These are phyloP conservation scores for Albizia julibrissin DNA, from an alignment of 306 rosid species.

Conservation along the genomic window DNA sequence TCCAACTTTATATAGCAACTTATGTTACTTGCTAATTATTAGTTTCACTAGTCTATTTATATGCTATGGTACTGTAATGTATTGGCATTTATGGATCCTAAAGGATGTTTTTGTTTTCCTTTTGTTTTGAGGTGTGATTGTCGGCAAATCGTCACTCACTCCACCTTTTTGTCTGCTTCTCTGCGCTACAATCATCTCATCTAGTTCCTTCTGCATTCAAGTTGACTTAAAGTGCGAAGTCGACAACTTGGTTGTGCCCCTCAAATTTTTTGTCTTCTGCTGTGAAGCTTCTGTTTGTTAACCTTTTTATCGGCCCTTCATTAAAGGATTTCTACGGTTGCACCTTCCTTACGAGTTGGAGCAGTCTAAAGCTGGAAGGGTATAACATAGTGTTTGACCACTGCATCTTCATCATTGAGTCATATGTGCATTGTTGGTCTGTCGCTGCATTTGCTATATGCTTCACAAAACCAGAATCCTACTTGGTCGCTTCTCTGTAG, in stretches of 20 bases:
- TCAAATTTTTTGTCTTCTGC: conserved; percentile 46
- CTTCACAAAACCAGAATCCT: conserved; percentile 17
- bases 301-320: conserved; percentile 45
- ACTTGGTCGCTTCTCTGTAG: conserved; percentile 18
- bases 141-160: conserved; percentile 61
- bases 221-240: conserved; percentile 41
- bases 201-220: conserved; percentile 55
- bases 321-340: conserved; percentile 37
- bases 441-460: conserved; percentile 32
- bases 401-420: conserved; percentile 41
- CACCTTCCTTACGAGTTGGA: conserved; percentile 37
- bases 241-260: conserved; percentile 46
- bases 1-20: conserved; percentile 49
- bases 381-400: conserved; percentile 39
- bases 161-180: conserved; percentile 63
- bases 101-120: conserved; percentile 56
- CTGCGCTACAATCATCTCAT: conserved; percentile 66
- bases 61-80: conserved; percentile 26
- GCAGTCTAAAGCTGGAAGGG: conserved; percentile 35
- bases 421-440: conserved; percentile 22
- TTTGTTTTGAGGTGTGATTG: conserved; percentile 77
- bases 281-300: conserved; percentile 44
- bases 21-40: conserved; percentile 34
- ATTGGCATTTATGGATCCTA: conserved; percentile 47
- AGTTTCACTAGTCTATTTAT: conserved; percentile 25